These are phyloP conservation scores for Aspergillus sp. DNA, from an alignment of 2,329 filamentous ascomycete species.

Conservation along the genomic window DNA sequence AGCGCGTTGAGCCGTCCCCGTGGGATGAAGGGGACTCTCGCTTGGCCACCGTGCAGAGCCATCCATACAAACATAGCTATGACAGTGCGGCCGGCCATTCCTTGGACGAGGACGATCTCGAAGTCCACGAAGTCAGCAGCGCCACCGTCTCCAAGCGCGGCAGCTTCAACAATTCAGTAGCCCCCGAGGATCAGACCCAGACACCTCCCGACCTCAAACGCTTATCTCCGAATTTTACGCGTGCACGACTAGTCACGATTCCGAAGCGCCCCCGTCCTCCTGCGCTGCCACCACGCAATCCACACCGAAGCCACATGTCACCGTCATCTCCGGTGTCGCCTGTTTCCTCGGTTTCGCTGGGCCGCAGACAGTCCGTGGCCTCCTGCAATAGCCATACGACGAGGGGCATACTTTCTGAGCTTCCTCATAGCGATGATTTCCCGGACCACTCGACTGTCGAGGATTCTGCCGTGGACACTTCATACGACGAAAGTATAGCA, in stretches of 20 bases:
- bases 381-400: slow-evolving; percentile 15
- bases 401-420: slow-evolving; percentile 10
- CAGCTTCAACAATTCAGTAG: slow-evolving; percentile 33
- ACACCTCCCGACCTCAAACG: slow-evolving; percentile 50
- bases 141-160: slow-evolving; percentile 42
- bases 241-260: slow-evolving; percentile 75
- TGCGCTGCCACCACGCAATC: slow-evolving; percentile 67
- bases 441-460: no score
- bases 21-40: slow-evolving; percentile 17
- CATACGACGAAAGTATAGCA: no score
- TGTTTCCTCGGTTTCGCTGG: slow-evolving; percentile 14
- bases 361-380: slow-evolving; percentile 11
- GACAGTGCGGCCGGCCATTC: slow-evolving; percentile 6
- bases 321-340: slow-evolving; percentile 15
- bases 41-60: slow-evolving; percentile 17
- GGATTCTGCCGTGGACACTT: no score
- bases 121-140: slow-evolving; percentile 41
- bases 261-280: slow-evolving; percentile 65
- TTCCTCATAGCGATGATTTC: slow-evolving; percentile 8
- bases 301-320: slow-evolving; percentile 29
- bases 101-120: slow-evolving; percentile 17
- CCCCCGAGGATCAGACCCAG: slow-evolving; percentile 14
- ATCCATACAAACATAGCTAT: slow-evolving; percentile 7
- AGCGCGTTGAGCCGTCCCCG: slow-evolving; percentile 7
- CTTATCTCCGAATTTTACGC: slow-evolving; percentile 59